phyloP scores from a whole-genome alignment of 495 filamentous ascomycete species.

The Echria macrotheca region DNA sequence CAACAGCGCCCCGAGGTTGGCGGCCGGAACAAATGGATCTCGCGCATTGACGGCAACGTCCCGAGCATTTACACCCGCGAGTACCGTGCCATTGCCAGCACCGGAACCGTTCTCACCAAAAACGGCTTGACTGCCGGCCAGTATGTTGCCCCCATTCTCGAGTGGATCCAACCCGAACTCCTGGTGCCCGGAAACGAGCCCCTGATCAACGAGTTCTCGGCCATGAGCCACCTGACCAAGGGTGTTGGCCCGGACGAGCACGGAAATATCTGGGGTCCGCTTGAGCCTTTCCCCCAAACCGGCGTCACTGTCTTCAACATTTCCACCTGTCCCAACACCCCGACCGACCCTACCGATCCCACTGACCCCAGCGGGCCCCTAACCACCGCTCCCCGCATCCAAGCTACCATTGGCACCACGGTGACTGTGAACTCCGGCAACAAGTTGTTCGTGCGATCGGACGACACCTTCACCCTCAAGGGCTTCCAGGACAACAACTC shows the following conservation, averaged over 20 bases:
- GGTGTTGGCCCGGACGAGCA: conserved; percentile 17
- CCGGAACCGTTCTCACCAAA: conserved; percentile 22
- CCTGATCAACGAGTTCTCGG: conserved; percentile 13
- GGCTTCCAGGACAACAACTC: conserved; percentile 15
- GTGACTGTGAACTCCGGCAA: neutral
- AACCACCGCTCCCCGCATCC: conserved; percentile 3
- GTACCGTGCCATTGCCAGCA: conserved; percentile 26
- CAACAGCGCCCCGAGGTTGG: conserved; percentile 18
- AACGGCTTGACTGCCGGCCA: conserved; percentile 37
- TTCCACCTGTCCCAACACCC: conserved; percentile 7
- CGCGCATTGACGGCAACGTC: conserved; percentile 24
- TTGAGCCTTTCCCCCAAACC: conserved; percentile 19
- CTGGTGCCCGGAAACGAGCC: conserved; percentile 12
- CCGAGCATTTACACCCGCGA: conserved; percentile 31
- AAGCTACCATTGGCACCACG: conserved; percentile 13
- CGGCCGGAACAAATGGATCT: conserved; percentile 31
- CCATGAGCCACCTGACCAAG: conserved; percentile 14
- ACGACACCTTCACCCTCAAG: conserved; percentile 17
- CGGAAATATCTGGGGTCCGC: conserved; percentile 16
- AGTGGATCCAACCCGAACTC: conserved; percentile 31
- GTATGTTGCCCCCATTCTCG: conserved; percentile 34
- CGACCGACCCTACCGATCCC: neutral
- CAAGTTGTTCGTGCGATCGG: conserved; percentile 7
- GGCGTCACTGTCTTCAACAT: conserved; percentile 16
- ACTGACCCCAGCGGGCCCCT: neutral